Conservation (phyloP, 1,139 yeast species). For the Suhomyces taliae region DNA sequence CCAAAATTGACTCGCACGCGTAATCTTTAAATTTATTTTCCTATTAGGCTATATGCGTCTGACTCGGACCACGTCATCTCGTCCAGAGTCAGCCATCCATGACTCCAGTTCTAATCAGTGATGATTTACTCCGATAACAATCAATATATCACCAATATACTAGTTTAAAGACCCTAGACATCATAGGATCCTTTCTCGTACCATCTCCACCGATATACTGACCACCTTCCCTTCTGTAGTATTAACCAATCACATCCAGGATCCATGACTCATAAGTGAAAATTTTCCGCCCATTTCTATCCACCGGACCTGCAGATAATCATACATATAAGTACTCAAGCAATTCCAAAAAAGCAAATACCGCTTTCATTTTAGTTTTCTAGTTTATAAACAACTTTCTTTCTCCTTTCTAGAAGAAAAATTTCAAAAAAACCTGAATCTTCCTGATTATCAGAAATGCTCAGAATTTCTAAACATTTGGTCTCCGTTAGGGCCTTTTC, state of each 20-base stretch:
- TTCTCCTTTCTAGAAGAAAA: background rate
- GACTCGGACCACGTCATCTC: background rate
- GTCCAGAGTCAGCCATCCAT: background rate
- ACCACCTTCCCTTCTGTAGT: background rate
- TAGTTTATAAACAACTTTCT: background rate
- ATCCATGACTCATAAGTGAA: background rate
- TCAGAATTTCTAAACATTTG: conserved; percentile 5
- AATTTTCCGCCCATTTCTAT: background rate
- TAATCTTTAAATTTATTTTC: background rate
- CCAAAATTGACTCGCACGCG: background rate
- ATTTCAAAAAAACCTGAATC: too few relatives aligned
- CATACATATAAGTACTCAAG: background rate
- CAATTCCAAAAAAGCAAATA: background rate
- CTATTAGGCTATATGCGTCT: background rate
- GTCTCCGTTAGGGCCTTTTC: conserved; percentile 10
- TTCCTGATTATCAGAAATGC: background rate
- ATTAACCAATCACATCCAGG: background rate
- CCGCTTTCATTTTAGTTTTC: background rate
- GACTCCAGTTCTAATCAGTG: background rate
- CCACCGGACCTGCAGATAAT: conserved; percentile 4
- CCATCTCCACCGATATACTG: background rate
- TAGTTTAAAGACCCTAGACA: background rate
- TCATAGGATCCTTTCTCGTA: background rate
- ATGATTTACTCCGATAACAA: background rate
- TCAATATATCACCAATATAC: background rate